Base-by-base conservation (phyloP, 2,329 filamentous ascomycete genomes). In the Neospermospora avenae region DNA sequence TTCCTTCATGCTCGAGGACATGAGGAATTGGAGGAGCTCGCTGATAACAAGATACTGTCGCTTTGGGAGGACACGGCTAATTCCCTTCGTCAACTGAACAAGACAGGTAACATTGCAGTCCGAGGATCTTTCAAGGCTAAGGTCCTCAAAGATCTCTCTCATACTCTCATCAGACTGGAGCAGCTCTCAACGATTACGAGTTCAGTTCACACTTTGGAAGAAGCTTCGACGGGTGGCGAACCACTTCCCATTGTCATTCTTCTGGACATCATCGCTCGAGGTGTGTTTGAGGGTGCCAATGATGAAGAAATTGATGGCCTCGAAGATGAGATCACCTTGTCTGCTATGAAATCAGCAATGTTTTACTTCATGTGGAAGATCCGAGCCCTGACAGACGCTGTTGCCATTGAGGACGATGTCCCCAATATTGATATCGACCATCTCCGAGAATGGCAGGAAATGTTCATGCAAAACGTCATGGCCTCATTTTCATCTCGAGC, bases 341-440 rank as follows among this genome's bases (percentile, higher is more conserved):
- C 87, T 68, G 88, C 91, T 31, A 89, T 96, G 69, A 88, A 89
- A 65, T 82, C 87, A 1, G 81, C 89, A 54, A 81, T 92, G 49
- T 91, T 96, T 75, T 98, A 97, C 76, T 96, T 97, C 72, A 91
- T 96, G 85, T 99, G 95, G 95, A 93, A 95, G 72, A 83, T 89
- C 22, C 83, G 85, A 56, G 78, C 81, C 55, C 70, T 91, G 62
- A 78, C 80, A 63, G 77, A 80, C 57, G 74, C 81, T 16, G 74
- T 90, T 37, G 76, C 80, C 16, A 69, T 74, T 10, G 79, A 80
- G 25, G 81, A 84, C 45, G 80, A 78, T 3, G 81, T 91, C 57
- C 70, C 84, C 1, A 79, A 84, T 53, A 74, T 77, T 6, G 82
- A 85, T 7, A 77, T 92, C 31, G 84, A 89, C 66, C 75, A 81